These are phyloP conservation scores for Leersia perrieri DNA, from an alignment of 176 grass and related monocot genomes.

Conservation along the genomic window DNA sequence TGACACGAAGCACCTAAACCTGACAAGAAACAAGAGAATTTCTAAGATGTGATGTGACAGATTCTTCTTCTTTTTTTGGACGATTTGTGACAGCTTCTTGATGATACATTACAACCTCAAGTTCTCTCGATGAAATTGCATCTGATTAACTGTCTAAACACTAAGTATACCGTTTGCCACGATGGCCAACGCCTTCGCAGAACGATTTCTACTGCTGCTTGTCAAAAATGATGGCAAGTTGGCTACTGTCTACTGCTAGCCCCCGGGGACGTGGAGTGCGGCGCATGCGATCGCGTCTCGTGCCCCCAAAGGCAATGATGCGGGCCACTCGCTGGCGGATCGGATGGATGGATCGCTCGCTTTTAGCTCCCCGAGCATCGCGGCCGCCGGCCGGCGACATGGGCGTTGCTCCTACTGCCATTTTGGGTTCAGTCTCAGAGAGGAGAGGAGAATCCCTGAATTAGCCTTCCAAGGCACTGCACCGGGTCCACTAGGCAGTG, in stretches of 20 bases:
- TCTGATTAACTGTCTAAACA: too few relatives aligned
- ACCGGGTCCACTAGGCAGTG: neutral
- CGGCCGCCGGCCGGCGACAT: neutral
- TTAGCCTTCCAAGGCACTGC: constrained; percentile 40
- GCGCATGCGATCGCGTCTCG: constrained; percentile 26
- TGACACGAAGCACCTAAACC: neutral
- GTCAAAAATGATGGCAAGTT: too few relatives aligned
- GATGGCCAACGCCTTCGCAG: too few relatives aligned
- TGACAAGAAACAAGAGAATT: too few relatives aligned
- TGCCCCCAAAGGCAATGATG: constrained; percentile 42
- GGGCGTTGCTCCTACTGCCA: neutral
- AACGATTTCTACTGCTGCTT: too few relatives aligned
- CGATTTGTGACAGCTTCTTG: too few relatives aligned
- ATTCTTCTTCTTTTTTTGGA: too few relatives aligned
- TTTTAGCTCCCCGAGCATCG: neutral
- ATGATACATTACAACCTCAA: too few relatives aligned
- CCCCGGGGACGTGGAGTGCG: constrained; percentile 28
- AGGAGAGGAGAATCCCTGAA: constrained; percentile 21
- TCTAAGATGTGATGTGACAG: neutral
- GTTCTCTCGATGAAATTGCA: too few relatives aligned
- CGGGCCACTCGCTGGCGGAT: neutral
- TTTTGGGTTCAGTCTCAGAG: neutral
- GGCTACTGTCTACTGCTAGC: neutral
- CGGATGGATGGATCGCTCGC: neutral
- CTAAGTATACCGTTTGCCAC: too few relatives aligned